Base-by-base conservation (phyloP, 257 asterid genomes). In the Jasminum sambac region DNA sequence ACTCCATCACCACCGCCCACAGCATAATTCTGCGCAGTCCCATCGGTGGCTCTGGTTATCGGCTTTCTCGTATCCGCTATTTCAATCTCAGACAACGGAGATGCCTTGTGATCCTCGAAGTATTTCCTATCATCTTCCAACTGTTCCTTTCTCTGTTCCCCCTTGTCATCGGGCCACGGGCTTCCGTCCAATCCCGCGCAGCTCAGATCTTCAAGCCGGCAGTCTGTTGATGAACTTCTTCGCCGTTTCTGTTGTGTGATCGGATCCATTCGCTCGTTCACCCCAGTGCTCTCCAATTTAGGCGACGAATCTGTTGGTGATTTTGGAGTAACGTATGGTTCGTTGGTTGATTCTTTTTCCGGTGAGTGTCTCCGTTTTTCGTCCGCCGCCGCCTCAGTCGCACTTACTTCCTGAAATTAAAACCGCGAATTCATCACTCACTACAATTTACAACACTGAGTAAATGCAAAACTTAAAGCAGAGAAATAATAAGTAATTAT, bases 61-160 rank as follows among this genome's bases (percentile, higher is more conserved):
- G 96, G 95, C 82, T 84, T 88, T 69, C 98, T 80, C 0, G 89
- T 84, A 58, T 92, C 97, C 34, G 76, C 84, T 1, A 92, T 39
- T 74, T 86, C 84, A 5, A 92, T 77, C 69, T 85, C 95, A 21
- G 98, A 79, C 44, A 92, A 64, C n/a, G 96, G 89, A 0, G 96
- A 88, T 5, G 98, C 96, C 43, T 85, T 82, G 72, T 74, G 96
- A 68, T 88, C 84, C 79, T 72, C 67, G 72, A 71, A 90, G 16
- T 85, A 90, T 77, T 83, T 87, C 71, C 1, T 79, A 1, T 91
- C 80, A 2, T 86, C 93, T 26, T 72, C 79, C 24, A 42, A 80
- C 16, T 86, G 84, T 17, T 83, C 87, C 1, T 64, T 64, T 25
- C 84, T 69, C 37, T 84, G 76, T 0, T 30, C 42, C 25, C 64